phyloP scores from a whole-genome alignment of 1,284 basidiomycete species.

The Fomitopsis palustris region DNA sequence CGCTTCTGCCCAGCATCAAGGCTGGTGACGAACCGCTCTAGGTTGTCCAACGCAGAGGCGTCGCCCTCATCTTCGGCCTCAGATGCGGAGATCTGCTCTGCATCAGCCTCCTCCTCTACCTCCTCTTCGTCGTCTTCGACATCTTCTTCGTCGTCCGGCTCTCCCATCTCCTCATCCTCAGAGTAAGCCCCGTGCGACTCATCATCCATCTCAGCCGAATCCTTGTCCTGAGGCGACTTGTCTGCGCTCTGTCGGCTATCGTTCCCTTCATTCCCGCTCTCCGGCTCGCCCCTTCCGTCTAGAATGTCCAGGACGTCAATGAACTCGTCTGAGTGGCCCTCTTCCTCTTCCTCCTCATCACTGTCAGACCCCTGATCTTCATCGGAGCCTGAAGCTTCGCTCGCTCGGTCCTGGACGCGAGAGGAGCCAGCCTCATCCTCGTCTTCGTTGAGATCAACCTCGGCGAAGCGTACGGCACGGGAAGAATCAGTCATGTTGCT shows the following conservation, averaged over 20 bases:
- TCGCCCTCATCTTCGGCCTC: conserved; percentile 56
- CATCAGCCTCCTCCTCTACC: conserved; percentile 38
- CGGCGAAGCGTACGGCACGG: conserved; percentile 41
- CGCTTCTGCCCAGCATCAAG: conserved; percentile 74
- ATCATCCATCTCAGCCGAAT: conserved; percentile 8
- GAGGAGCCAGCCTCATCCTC: conserved; percentile 38
- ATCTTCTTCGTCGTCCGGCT: conserved; percentile 17
- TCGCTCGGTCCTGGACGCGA: conserved; percentile 15
- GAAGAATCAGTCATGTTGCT: conserved; percentile 12
- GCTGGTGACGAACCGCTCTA: conserved; percentile 70
- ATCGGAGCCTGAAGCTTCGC: conserved; percentile 12
- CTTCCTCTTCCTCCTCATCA: conserved; percentile 43
- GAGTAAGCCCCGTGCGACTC: neutral
- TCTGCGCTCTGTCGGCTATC: conserved; percentile 11
- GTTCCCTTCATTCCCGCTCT: conserved; percentile 27
- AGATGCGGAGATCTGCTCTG: conserved; percentile 41
- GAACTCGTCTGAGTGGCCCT: conserved; percentile 56
- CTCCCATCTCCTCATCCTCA: conserved; percentile 14
- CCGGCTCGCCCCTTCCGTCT: conserved; percentile 55
- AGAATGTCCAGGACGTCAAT: conserved; percentile 67
- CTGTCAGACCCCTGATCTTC: conserved; percentile 19
- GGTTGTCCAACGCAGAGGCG: conserved; percentile 59
- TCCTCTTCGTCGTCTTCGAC: conserved; percentile 28
- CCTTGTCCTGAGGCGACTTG: neutral
- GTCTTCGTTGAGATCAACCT: conserved; percentile 68